A percentile compares a stretch with the other conserved stretches of the same genome.
These are phyloP conservation scores for Pulveroboletus sp. DNA, from an alignment of 768 basidiomycete species.

Conservation along the genomic window DNA sequence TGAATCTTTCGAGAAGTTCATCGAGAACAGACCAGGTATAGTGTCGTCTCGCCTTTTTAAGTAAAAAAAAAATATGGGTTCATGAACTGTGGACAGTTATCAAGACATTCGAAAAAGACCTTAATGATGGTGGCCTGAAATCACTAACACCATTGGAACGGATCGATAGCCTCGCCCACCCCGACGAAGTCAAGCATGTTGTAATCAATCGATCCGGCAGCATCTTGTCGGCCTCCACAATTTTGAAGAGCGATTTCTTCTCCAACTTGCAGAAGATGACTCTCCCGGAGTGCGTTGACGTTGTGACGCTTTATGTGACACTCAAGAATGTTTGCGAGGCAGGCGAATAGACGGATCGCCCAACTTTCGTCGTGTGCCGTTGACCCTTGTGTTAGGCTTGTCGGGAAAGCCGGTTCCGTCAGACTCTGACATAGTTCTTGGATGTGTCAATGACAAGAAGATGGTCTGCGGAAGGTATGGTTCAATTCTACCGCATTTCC, in stretches of 20 bases:
- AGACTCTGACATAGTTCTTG: slow-evolving; percentile 34
- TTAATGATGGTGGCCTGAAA: slow-evolving; percentile 70
- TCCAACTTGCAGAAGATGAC: slow-evolving; percentile 94
- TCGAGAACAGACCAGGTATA: slow-evolving; percentile 79
- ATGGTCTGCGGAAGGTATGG: slow-evolving; percentile 76
- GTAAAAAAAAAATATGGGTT: no score
- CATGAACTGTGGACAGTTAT: slow-evolving; percentile 56
- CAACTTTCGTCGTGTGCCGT: slow-evolving; percentile 82
- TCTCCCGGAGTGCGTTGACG: slow-evolving; percentile 75
- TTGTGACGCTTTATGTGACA: neutral
- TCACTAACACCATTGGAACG: slow-evolving; percentile 81
- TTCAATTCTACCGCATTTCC: neutral
- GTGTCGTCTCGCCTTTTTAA: neutral
- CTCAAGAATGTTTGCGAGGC: slow-evolving; percentile 2
- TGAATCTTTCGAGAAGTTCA: slow-evolving; percentile 76
- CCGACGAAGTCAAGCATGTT: slow-evolving; percentile 86
- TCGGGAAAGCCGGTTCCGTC: slow-evolving; percentile 27
- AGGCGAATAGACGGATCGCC: slow-evolving; percentile 91
- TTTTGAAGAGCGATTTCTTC: slow-evolving; percentile 95
- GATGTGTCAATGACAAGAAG: slow-evolving; percentile 41
- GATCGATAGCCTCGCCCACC: slow-evolving; percentile 70
- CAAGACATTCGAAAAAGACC: slow-evolving; percentile 91
- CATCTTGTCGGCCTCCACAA: slow-evolving; percentile 87
- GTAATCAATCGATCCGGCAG: slow-evolving; percentile 81
- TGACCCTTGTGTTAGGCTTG: slow-evolving; percentile 43